Conservation (phyloP, 116 monocot species). For the Thalassia testudinum region DNA sequence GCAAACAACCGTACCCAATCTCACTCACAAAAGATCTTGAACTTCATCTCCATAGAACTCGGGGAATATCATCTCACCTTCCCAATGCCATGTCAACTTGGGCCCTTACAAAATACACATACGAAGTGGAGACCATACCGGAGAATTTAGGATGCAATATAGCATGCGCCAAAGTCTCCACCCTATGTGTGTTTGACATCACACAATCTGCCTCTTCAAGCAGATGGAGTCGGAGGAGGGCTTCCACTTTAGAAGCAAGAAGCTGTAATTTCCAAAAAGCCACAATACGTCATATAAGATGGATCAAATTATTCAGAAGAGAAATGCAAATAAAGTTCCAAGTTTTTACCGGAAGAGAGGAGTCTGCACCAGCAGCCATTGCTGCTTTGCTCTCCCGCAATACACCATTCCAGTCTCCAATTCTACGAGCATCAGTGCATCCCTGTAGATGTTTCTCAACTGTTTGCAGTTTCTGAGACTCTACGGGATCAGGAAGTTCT, state of each 20-base stretch:
- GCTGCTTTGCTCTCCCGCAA: slow-evolving; percentile 72
- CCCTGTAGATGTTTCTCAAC: slow-evolving; percentile 49
- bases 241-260: slow-evolving; percentile 57
- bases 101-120: slow-evolving; percentile 44
- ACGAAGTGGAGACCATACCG: slow-evolving; percentile 51
- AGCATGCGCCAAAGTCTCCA: slow-evolving; percentile 14
- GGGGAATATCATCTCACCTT: slow-evolving; percentile 37
- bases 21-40: slow-evolving; percentile 1
- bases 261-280: slow-evolving; percentile 25
- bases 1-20: slow-evolving; percentile 18
- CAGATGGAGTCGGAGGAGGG: slow-evolving; percentile 46
- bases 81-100: slow-evolving; percentile 88
- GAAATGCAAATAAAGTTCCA: neutral
- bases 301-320: neutral
- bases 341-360: slow-evolving; percentile 39
- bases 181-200: slow-evolving; percentile 20
- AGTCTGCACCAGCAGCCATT: slow-evolving; percentile 68
- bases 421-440: slow-evolving; percentile 40
- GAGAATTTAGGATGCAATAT: slow-evolving; percentile 20
- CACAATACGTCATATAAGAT: neutral
- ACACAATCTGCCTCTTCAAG: slow-evolving; percentile 65
- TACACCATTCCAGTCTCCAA: slow-evolving; percentile 61
- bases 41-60: neutral
- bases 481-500: slow-evolving; percentile 32
- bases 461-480: slow-evolving; percentile 48